Percentiles rank a stretch among this genome's conserved stretches.
Conservation (phyloP, 2,329 filamentous ascomycete species). For the Xylaria sp. region DNA sequence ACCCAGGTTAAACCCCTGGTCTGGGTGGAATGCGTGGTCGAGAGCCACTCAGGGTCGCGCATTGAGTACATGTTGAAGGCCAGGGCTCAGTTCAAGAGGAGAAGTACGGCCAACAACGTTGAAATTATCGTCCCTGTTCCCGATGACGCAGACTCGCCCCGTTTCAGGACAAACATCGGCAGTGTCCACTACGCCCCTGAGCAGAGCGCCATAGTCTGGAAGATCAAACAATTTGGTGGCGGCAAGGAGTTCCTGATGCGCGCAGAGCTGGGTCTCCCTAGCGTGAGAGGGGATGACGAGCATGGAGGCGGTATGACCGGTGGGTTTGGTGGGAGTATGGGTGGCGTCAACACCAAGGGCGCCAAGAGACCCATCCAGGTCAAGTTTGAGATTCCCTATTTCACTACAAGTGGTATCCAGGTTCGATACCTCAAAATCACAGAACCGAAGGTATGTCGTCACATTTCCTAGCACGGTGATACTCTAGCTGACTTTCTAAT, state of each 20-base stretch:
- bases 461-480: not conserved
- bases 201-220: conserved; percentile 98
- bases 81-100: conserved; percentile 95
- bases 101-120: conserved; percentile 98
- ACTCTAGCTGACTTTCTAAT: conserved; percentile 28
- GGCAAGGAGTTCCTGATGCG: conserved; percentile 99
- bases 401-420: conserved; percentile 99
- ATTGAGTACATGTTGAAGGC: conserved; percentile 99
- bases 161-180: conserved; percentile 97
- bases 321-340: conserved; percentile 96
- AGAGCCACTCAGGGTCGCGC: conserved; percentile 91
- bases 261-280: conserved; percentile 92
- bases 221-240: conserved; percentile 99
- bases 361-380: conserved; percentile 95
- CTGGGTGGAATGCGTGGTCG: conserved; percentile 98
- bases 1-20: conserved; percentile 98
- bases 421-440: conserved; percentile 99
- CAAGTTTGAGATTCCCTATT: conserved; percentile 99
- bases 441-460: conserved; percentile 88
- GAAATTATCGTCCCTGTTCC: conserved; percentile 97
- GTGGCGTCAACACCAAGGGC: conserved; percentile 86
- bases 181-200: conserved; percentile 98
- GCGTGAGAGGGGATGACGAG: conserved; percentile 94
- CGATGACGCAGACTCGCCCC: conserved; percentile 93
- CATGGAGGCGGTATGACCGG: conserved; percentile 97